phyloP scores from a whole-genome alignment of 352 stramenopile genomes.

The Aphanomyces stellatus region DNA sequence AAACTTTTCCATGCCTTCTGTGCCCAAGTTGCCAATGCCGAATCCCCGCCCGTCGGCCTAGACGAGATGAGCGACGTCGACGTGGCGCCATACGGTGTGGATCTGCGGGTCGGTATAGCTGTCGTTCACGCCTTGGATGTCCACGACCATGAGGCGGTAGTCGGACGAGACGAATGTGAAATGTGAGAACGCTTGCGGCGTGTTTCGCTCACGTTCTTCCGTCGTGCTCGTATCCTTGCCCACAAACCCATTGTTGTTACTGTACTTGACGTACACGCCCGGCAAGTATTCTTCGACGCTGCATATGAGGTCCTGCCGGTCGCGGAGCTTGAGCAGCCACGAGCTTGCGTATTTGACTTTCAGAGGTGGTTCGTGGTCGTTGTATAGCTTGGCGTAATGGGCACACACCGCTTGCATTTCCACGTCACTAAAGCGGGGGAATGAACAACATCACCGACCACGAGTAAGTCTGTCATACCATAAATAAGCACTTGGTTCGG shows the following conservation, averaged over 20 bases:
- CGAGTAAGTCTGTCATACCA: not conserved
- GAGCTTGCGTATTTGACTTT: conserved; percentile 77
- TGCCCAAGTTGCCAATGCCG: conserved; percentile 75
- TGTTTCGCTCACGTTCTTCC: conserved; percentile 75
- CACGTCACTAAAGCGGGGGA: conserved; percentile 43
- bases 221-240: conserved; percentile 70
- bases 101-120: conserved; percentile 82
- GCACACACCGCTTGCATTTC: conserved; percentile 85
- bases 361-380: conserved; percentile 70
- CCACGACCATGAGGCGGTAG: conserved; percentile 78
- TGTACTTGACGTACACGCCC: conserved; percentile 81
- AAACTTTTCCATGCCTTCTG: conserved; percentile 82
- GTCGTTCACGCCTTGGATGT: conserved; percentile 80
- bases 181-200: conserved; percentile 74
- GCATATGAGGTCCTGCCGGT: conserved; percentile 54
- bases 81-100: conserved; percentile 36
- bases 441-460: not conserved
- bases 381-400: conserved; percentile 80
- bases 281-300: conserved; percentile 72
- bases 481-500: conserved; percentile 63
- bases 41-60: conserved; percentile 56
- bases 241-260: conserved; percentile 80
- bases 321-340: conserved; percentile 65
- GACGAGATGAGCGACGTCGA: not conserved
- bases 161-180: conserved; percentile 80